Percentiles rank a stretch among this genome's conserved stretches.
Evolutionary conservation across 2,329 filamentous ascomycete genomes (phyloP).

Genomic region (Sclerotinia sclerotiorum): DNA sequence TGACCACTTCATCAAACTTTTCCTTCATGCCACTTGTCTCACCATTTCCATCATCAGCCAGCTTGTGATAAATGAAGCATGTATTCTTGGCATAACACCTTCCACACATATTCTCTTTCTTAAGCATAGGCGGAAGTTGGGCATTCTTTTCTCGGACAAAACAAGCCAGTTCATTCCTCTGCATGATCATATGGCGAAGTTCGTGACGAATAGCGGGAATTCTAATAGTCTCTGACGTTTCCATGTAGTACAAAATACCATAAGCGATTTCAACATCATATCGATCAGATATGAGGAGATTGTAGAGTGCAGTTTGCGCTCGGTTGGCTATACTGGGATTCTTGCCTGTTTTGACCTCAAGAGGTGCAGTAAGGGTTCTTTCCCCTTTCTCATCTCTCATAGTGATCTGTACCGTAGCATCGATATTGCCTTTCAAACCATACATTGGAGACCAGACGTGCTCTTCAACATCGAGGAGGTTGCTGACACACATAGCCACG

Average conservation of each 20-base stretch:
- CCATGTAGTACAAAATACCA: slow-evolving; percentile 92
- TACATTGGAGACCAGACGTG: slow-evolving; percentile 99
- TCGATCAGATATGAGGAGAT: slow-evolving; percentile 84
- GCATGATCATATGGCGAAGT: slow-evolving; percentile 93
- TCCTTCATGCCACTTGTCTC: slow-evolving; percentile 78
- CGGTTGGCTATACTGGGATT: slow-evolving; percentile 79
- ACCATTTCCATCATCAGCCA: slow-evolving; percentile 79
- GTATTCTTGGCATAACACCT: slow-evolving; percentile 87
- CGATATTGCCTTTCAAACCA: slow-evolving; percentile 94
- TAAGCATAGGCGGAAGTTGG: slow-evolving; percentile 82
- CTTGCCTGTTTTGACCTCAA: slow-evolving; percentile 94
- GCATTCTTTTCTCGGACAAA: slow-evolving; percentile 78
- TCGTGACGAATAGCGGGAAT: slow-evolving; percentile 85
- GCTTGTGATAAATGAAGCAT: slow-evolving; percentile 91
- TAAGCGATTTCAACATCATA: slow-evolving; percentile 92
- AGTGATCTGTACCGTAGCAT: slow-evolving; percentile 88
- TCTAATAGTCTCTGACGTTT: slow-evolving; percentile 80
- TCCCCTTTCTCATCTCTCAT: slow-evolving; percentile 69
- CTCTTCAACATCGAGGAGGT: slow-evolving; percentile 93
- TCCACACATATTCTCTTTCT: slow-evolving; percentile 76
- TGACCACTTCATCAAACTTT: slow-evolving; percentile 78
- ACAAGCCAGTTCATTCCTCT: slow-evolving; percentile 85
- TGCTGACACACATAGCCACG: slow-evolving; percentile 81
- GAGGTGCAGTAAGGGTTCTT: slow-evolving; percentile 78
- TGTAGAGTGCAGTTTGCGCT: slow-evolving; percentile 93